phyloP scores from a whole-genome alignment of 108 stramenopile species.

The Craspedostauros australis region DNA sequence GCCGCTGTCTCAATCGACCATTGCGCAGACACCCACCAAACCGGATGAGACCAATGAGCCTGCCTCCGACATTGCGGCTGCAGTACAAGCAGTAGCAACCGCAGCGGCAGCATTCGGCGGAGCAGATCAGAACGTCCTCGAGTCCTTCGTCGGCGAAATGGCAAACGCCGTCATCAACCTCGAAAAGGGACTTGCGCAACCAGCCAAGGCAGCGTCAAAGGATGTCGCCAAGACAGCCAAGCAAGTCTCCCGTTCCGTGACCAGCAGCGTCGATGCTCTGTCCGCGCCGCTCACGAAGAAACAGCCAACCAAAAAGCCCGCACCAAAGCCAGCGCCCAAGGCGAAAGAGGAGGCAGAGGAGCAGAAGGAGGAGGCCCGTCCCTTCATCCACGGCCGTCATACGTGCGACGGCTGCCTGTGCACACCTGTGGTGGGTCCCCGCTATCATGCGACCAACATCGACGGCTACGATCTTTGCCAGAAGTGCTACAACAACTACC shows the following conservation, averaged over 20 bases:
- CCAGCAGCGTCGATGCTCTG: not conserved
- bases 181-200: constrained; percentile 6
- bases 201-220: no score
- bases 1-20: not conserved
- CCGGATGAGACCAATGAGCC: not conserved
- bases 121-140: constrained; percentile 8
- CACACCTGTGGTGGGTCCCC: constrained; percentile 75
- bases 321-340: not conserved
- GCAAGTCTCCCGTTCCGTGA: not conserved
- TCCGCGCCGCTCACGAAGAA: constrained; percentile 1
- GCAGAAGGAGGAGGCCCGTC: constrained; percentile 9
- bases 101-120: not conserved
- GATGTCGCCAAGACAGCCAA: no score
- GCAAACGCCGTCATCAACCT: constrained; percentile 23
- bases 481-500: constrained; percentile 55
- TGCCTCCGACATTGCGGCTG: not conserved
- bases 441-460: constrained; percentile 73
- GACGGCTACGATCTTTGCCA: constrained; percentile 82
- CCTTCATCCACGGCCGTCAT: constrained; percentile 80
- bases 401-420: constrained; percentile 80
- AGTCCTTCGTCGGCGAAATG: constrained; percentile 18
- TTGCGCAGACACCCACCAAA: not conserved
- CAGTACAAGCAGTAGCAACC: not conserved
- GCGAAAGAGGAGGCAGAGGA: constrained; percentile 1
- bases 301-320: not conserved